Evolutionary conservation across 1,284 basidiomycete genomes (phyloP), one percentile per base, ranked within the genome.

Genomic region (Moniliophthora roreri): DNA sequence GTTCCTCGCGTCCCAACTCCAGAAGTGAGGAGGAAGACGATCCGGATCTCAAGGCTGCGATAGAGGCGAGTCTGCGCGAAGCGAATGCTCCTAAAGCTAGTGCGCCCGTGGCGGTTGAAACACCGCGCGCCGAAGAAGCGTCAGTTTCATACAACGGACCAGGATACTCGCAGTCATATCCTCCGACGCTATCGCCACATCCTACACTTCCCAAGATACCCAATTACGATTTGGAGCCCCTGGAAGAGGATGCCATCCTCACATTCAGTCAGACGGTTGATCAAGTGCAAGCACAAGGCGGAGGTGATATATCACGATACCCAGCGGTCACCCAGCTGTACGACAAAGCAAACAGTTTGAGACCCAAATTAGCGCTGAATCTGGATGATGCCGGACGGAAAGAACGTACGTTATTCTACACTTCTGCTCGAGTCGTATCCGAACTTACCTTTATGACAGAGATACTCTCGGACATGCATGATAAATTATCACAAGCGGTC

Each of bases 21-120:
- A 32, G 68, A 40, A 59, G 73, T 4, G 87, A 84, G 11, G 93
- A 94, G 20, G 94, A 95, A 44, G 91, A 98, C 20, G 96, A 99
- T 67, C 91, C 93, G 9, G 94, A 99, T 60, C 76, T 99, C 20
- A 85, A 82, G 51, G 91, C 96, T 11, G 97, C 97, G 0, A 99
- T 99, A 54, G 95, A 98, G 64, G 97, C 97, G 0, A 95, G 91
- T 65, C 70, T 99, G 59, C 80, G 87, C 10, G 97, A 99, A 63
- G 87, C 87, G 24, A 87, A 84, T 56, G 85, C 87, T 7, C 87
- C 89, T 0, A 82, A 78, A 55, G 86, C 93, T 1, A 92, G 89
- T 62, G 92, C 91, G 0, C 92, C 92, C 1, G 64, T 80, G 3
- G 82, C 77, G 9, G 63, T 81, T 3, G 81, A 86, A 49, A 80